Evolutionary conservation across 352 stramenopile genomes (phyloP), one percentile per base, ranked within the genome.

Genomic region (Saprolegnia diclina): DNA sequence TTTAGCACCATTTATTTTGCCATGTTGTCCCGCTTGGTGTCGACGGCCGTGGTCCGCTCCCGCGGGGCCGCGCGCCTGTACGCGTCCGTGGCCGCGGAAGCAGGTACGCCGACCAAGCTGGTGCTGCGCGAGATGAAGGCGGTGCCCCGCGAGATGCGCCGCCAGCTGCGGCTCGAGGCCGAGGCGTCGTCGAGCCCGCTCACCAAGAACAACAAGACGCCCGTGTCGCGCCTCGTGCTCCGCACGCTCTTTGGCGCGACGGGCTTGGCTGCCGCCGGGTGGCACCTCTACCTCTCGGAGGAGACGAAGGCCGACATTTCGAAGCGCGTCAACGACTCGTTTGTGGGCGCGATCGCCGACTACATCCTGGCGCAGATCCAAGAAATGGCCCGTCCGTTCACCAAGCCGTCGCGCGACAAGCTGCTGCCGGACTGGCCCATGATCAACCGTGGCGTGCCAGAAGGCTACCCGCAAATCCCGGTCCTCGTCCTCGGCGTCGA

Each of bases 371-470:
- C 74, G 35, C 86, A 92, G 63, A 75, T 93, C 63, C 78, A 87
- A 64, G 81, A 93, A 63, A 76, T 81, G 26, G 76, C 85, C 57
- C 82, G 83, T 53, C 87, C 85, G 6, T 93, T 89, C 71, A 93
- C 83, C 29, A 82, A 93, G 16, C 87, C 87, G n/a, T 90, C 81
- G 37, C 79, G 86, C 55, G 78, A 81, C 32, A 93, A 95, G 72
- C 73, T 95, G 44, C 71, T 95, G 69, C 87, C 87, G 76, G 85
- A 94, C 69, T 94, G 86, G 86, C 86, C 86, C 35, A 91, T 94
- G 63, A 52, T 52, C 21, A 52, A 52, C 44, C 83, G 81, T 32
- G 78, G 90, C 66, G 81, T 94, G 56, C 86, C 84, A 16, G 77
- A 85, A 37, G 77, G 87, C 56, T 92, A 83, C 50, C 86, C 86